phyloP scores from a whole-genome alignment of 2,329 filamentous ascomycete species.

The Cladophialophora yegresii region DNA sequence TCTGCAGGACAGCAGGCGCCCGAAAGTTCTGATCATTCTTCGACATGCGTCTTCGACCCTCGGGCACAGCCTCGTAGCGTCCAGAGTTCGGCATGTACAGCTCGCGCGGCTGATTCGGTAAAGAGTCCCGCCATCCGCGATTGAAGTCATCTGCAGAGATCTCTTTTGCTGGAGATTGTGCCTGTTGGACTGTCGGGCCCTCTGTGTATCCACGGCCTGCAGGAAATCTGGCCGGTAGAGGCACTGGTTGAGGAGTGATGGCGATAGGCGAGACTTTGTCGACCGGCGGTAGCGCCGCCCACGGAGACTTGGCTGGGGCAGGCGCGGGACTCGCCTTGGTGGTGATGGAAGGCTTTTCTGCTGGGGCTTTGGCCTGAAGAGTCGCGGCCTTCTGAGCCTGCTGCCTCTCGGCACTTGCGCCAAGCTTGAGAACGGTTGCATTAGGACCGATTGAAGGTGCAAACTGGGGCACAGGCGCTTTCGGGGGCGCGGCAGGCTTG shows the following conservation, averaged over 20 bases:
- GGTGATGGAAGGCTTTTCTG: conserved; percentile 55
- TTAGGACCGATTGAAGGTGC: conserved; percentile 52
- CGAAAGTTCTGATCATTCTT: conserved; percentile 68
- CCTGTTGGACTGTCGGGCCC: conserved; percentile 73
- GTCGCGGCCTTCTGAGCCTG: conserved; percentile 50
- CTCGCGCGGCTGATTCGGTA: conserved; percentile 66
- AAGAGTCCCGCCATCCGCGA: conserved; percentile 76
- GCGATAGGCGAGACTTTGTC: conserved; percentile 73
- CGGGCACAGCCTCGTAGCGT: conserved; percentile 82
- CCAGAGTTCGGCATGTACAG: conserved; percentile 95
- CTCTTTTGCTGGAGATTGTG: conserved; percentile 66
- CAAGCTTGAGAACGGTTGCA: conserved; percentile 52
- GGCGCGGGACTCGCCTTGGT: conserved; percentile 51
- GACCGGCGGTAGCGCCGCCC: conserved; percentile 82
- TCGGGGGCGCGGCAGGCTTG: conserved; percentile 37
- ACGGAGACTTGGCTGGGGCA: conserved; percentile 81
- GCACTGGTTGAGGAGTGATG: conserved; percentile 55
- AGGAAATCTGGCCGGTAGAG: conserved; percentile 54
- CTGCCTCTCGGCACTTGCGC: conserved; percentile 49
- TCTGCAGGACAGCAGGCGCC: conserved; percentile 77
- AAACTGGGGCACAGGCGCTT: conserved; percentile 41
- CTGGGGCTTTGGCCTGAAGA: conserved; percentile 22
- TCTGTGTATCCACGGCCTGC: conserved; percentile 58
- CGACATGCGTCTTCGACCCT: conserved; percentile 68
- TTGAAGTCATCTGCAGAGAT: conserved; percentile 94